phyloP scores from a whole-genome alignment of 225 moss, liverwort and hornwort genomes.

The Sphagnum tenellum region DNA sequence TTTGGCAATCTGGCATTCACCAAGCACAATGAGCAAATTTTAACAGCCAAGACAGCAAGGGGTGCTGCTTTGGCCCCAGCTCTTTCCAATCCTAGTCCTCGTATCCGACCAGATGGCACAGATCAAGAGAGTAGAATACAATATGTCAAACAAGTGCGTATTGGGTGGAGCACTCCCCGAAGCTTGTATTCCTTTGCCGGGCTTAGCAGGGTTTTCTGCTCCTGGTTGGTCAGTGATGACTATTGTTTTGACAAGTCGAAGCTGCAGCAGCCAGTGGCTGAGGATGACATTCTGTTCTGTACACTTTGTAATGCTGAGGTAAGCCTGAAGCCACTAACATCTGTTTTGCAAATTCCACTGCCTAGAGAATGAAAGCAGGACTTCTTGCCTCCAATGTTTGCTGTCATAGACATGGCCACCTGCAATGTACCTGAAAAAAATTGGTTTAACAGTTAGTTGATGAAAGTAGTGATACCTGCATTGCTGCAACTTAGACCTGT shows the following conservation, averaged over 20 bases:
- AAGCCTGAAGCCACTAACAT: not conserved
- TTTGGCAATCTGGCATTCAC: constrained; percentile 23
- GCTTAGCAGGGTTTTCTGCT: constrained; percentile 47
- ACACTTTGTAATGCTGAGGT: constrained; percentile 91
- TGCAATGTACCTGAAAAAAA: too few species aligned
- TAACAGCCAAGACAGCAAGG: too few species aligned
- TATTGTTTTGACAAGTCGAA: constrained; percentile 36
- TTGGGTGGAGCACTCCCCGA: constrained; percentile 16
- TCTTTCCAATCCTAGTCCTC: constrained; percentile 44
- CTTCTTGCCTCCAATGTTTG: too few species aligned
- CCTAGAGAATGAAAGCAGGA: too few species aligned
- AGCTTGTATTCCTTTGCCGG: constrained; percentile 30
- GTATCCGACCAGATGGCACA: constrained; percentile 30
- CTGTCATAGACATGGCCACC: too few species aligned
- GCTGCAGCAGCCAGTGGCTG: constrained; percentile 42
- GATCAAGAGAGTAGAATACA: constrained; percentile 25
- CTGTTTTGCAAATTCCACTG: too few species aligned
- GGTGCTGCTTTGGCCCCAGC: constrained; percentile 22
- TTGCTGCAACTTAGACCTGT: not conserved
- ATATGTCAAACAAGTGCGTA: constrained; percentile 36
- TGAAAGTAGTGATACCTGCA: too few species aligned
- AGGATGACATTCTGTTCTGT: constrained; percentile 85
- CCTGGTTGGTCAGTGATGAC: constrained; percentile 70
- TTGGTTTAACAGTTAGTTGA: too few species aligned
- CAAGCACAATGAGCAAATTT: constrained; percentile 20